Evolutionary conservation across 2,329 filamentous ascomycete species (phyloP), one percentile per base, ranked within the genome.

Genomic region (Colletotrichum tanaceti): DNA sequence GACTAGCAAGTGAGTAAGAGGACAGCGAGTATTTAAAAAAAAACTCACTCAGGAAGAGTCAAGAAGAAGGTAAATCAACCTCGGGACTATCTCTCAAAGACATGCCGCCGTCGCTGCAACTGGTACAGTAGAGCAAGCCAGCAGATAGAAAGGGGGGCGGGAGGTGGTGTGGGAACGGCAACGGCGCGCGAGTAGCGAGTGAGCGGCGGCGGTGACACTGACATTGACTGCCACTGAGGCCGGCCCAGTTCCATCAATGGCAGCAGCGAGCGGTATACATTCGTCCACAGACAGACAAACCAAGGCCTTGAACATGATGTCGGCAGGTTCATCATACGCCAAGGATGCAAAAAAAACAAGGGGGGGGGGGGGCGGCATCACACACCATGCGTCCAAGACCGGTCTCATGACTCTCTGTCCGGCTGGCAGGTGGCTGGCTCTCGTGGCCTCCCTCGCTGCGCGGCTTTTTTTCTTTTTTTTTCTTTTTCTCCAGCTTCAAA

Each of bases 341-440:
- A 58, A 63, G 60, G 32, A 35, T 32, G 39, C 46, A 58, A 41
- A 52, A 38, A n/a, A n/a, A n/a, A n/a, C n/a, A n/a, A n/a, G n/a
- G n/a, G n/a, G n/a, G n/a, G 39, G 50, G 61, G 44, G 44, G 2
- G 47, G 46, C 54, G n/a, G n/a, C 44, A 63, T 63, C 59, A 41
- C 65, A 53, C 65, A 64, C 65, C 53, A 64, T 35, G 52, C 44
- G 62, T 38, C 54, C 46, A 58, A 65, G 61, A 68, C 61, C 47
- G 61, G 61, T 64, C 65, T 55, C 65, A 68, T 68, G 65, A 68
- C 61, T 65, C 39, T 59, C 39, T 18, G 32, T 16, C 28, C 20
- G 50, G 54, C 47, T 68, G 65, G 65, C 65, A 68, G 65, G 65
- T 68, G 65, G 61, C 54, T 65, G 47, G 61, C 47, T 68, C 65